These are phyloP conservation scores for Hypoxylon sp. DNA, from an alignment of 2,329 filamentous ascomycete genomes.

Conservation along the genomic window DNA sequence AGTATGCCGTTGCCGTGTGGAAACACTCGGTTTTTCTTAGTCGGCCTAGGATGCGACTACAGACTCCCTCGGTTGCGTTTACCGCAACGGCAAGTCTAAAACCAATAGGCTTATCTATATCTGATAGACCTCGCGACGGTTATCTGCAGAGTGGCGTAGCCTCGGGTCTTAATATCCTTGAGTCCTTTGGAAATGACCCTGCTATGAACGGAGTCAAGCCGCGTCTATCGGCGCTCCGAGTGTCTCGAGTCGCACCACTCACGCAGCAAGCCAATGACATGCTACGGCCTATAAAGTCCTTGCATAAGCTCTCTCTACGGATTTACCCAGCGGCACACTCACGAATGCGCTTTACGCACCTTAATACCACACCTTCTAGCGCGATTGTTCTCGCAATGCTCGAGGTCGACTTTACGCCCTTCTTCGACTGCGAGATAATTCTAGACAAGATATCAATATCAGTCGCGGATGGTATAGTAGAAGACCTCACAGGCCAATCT, in stretches of 20 bases:
- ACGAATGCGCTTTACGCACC: conserved; percentile 78
- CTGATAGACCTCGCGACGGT: conserved; percentile 65
- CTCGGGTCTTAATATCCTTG: conserved; percentile 81
- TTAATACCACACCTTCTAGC: conserved; percentile 70
- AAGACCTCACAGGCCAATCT: conserved; percentile 68
- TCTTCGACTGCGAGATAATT: conserved; percentile 75
- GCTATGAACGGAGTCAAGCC: conserved; percentile 73
- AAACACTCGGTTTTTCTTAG: conserved; percentile 71
- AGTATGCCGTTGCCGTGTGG: conserved; percentile 71
- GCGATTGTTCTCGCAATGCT: conserved; percentile 77
- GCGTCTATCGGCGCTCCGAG: conserved; percentile 78
- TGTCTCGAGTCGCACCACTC: conserved; percentile 80
- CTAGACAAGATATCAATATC: conserved; percentile 72
- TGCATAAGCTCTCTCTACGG: conserved; percentile 73
- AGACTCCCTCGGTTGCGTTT: conserved; percentile 77
- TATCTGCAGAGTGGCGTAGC: conserved; percentile 79
- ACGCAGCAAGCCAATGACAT: conserved; percentile 72
- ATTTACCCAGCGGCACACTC: conserved; percentile 80
- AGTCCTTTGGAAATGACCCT: conserved; percentile 78
- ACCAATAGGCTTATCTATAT: conserved; percentile 62
- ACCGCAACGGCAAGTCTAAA: conserved; percentile 72
- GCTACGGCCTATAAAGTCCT: conserved; percentile 74
- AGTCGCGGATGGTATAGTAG: conserved; percentile 71
- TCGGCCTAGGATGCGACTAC: conserved; percentile 74
- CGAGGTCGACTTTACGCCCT: conserved; percentile 80